phyloP scores from a whole-genome alignment of 1,284 basidiomycete genomes.

The Naganishia sp. region DNA sequence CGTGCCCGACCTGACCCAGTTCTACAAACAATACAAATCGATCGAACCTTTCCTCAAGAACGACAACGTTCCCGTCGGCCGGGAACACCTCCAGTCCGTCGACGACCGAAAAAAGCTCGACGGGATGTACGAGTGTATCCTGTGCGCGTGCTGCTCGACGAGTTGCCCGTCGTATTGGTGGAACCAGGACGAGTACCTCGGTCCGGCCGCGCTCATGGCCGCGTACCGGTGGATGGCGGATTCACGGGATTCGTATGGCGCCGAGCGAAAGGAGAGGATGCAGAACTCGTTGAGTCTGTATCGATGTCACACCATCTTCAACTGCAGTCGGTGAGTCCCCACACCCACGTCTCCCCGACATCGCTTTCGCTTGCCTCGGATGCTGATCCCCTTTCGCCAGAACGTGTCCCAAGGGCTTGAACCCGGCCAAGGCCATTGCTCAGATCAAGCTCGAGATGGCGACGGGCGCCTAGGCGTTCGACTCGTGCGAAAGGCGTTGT shows the following conservation, averaged over 20 bases:
- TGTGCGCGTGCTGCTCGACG: constrained; percentile 86
- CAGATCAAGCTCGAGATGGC: constrained; percentile 88
- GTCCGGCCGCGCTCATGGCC: constrained; percentile 90
- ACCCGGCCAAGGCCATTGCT: constrained; percentile 80
- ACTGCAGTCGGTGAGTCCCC: constrained; percentile 55
- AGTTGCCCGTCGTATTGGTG: constrained; percentile 97
- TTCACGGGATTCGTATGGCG: constrained; percentile 79
- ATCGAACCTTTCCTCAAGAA: constrained; percentile 95
- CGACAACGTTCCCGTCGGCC: constrained; percentile 77
- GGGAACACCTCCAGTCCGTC: constrained; percentile 75
- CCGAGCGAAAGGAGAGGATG: constrained; percentile 83
- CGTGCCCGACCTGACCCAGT: constrained; percentile 66
- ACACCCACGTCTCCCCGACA: not conserved
- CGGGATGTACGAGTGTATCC: constrained; percentile 87
- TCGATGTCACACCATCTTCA: constrained; percentile 93
- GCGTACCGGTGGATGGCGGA: constrained; percentile 98
- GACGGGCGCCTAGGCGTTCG: constrained; percentile 56
- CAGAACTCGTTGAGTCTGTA: constrained; percentile 75
- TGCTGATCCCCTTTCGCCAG: constrained; percentile 41
- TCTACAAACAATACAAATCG: constrained; percentile 96
- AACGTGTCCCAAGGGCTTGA: constrained; percentile 94
- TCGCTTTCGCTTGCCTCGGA: not conserved
- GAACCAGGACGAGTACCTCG: constrained; percentile 94
- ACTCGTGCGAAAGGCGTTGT: not conserved
- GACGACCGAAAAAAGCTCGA: constrained; percentile 96